Conservation (phyloP, 805 yeast genomes). For the Ogataea ramenticola region DNA sequence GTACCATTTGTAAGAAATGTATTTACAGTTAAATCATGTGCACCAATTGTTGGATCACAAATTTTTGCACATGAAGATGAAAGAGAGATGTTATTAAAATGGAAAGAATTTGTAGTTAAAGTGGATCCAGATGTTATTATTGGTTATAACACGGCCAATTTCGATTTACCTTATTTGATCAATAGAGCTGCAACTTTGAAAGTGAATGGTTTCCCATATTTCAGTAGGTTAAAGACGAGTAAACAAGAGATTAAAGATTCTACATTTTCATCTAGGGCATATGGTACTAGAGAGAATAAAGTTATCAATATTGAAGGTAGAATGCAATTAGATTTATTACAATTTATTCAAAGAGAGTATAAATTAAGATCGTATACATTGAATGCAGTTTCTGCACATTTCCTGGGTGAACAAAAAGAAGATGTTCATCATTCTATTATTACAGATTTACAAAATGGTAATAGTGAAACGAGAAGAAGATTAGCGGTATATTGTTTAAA, state of each 20-base stretch:
- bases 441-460: slow-evolving; percentile 90
- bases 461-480: slow-evolving; percentile 85
- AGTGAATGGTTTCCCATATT: slow-evolving; percentile 67
- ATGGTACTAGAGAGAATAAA: slow-evolving; percentile 92
- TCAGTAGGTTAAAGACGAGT: slow-evolving; percentile 64
- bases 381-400: slow-evolving; percentile 92
- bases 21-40: slow-evolving; percentile 85
- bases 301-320: slow-evolving; percentile 92
- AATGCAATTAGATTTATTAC: slow-evolving; percentile 87
- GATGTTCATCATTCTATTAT: slow-evolving; percentile 97
- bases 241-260: slow-evolving; percentile 78
- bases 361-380: slow-evolving; percentile 90
- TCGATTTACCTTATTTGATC: slow-evolving; percentile 87
- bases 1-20: slow-evolving; percentile 92
- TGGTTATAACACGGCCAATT: slow-evolving; percentile 92
- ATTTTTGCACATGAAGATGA: slow-evolving; percentile 71
- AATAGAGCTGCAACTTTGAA: slow-evolving; percentile 78
- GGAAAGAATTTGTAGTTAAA: slow-evolving; percentile 80
- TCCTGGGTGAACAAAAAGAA: slow-evolving; percentile 92
- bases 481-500: slow-evolving; percentile 95
- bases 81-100: slow-evolving; percentile 70
- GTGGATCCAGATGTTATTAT: slow-evolving; percentile 95
- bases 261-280: slow-evolving; percentile 87
- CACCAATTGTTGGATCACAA: slow-evolving; percentile 91
- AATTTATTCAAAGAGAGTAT: slow-evolving; percentile 90